Conservation (phyloP, 164 flowering plant genomes). For the Chloranthus sessilifolius region DNA sequence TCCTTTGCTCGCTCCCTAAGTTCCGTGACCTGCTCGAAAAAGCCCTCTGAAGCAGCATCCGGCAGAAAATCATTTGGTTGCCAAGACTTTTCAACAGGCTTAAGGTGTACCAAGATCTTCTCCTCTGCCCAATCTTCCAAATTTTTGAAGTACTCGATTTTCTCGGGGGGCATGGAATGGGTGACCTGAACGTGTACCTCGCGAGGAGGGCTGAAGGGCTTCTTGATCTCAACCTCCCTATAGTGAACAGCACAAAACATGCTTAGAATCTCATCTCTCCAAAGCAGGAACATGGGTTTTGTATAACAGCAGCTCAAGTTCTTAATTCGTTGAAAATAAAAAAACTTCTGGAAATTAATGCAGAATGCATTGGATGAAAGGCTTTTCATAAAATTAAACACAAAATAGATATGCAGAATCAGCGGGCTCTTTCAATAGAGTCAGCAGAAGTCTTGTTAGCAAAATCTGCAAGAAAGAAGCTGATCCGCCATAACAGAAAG, state of each 20-base stretch:
- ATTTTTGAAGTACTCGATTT: slow-evolving; percentile 58
- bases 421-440: too few species aligned
- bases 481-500: too few species aligned
- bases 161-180: slow-evolving; percentile 69
- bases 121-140: slow-evolving; percentile 66
- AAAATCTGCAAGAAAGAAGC: too few species aligned
- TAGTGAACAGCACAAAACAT: slow-evolving; percentile 5
- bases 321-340: not conserved
- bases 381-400: slow-evolving; percentile 1
- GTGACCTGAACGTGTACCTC: slow-evolving; percentile 62
- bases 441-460: too few species aligned
- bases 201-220: slow-evolving; percentile 51
- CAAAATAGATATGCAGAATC: not conserved
- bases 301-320: not conserved
- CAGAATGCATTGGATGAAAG: slow-evolving; percentile 1
- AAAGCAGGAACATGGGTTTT: not conserved
- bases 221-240: slow-evolving; percentile 50
- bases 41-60: slow-evolving; percentile 55
- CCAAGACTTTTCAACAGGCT: slow-evolving; percentile 73
- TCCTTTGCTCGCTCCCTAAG: slow-evolving; percentile 56
- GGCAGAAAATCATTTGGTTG: slow-evolving; percentile 78
- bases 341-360: not conserved
- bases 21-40: slow-evolving; percentile 56
- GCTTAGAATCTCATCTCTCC: not conserved
- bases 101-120: slow-evolving; percentile 46